Base-by-base conservation (phyloP, 2,329 filamentous ascomycete species). In the Arthrobotrys musiformis region DNA sequence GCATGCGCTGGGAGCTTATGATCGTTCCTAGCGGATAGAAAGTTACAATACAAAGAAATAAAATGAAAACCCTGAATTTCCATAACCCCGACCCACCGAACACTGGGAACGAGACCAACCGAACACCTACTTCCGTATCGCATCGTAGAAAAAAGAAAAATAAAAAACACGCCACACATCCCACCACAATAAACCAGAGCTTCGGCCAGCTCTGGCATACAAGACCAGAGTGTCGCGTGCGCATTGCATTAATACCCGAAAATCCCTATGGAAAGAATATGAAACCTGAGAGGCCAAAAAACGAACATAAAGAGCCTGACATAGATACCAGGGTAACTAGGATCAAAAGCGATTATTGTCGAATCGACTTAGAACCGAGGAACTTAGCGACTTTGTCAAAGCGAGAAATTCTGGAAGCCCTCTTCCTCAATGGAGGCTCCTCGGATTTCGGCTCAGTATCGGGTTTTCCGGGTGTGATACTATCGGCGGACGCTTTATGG, bases 351-450 rank as follows among this genome's bases (percentile, higher is more conserved):
- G 26, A 40, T 58, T 24, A 40, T 0, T 15, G 33, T 40, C 50
- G 54, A 1, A n/a, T 4, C 2, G 54, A 26, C 19, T 13, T 24
- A 11, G 54, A 37, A 17, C 54, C 19, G 30, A 58, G 54, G 22
- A 40, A 40, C 33, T 40, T 24, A 3, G 17, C 7, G 8, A 24
- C 33, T 1, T 60, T 35, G 4, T 52, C 44, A 26, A 64, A 46
- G 35, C 66, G 56, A 26, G 64, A 30, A 24, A 77, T 19, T 24
- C 73, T 70, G 4, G 73, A 44, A 22, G 66, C 73, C 46, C 60
- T 58, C 35, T 70, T 77, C 33, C 66, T 70, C 26, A 56, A 26
- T 19, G 60, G 66, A 22, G 66, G 73, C 19, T 48, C 33, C 30
- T 44, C 52, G 28, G 24, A 7, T 26, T 17, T 40, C 8, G 46